Base-by-base conservation (phyloP, 169 alveolate genomes). In the Ichthyophthirius multifiliis region DNA sequence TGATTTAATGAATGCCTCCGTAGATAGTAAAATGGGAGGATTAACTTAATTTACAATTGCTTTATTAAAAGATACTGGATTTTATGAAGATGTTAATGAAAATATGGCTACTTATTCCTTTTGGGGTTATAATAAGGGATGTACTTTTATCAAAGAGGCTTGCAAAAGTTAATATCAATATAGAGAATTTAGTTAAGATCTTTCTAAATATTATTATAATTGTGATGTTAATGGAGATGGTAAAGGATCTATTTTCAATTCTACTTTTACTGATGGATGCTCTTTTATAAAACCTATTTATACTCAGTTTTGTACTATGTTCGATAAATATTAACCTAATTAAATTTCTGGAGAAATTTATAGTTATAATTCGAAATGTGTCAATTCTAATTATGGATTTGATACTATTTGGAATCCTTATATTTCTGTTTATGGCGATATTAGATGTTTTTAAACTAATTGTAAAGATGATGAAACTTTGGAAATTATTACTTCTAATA, bases 1-100 rank as follows among this genome's bases (percentile, higher is more conserved):
- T 16, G 90, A 85, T 35, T 73, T 55, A 23, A 85, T 85, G 90
- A 76, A 62, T 32, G 44, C 87, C 18, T 27, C 31, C 6, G 62
- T 64, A 2, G 63, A 47, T 47, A 47, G 62, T 47, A 55, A 80
- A 35, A 65, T 67, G 27, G 4, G 6, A 2, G 45, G 32, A 27
- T 31, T 80, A 6, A 67, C 76, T 71, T 41, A 47, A 31, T 67
- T 80, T 16, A 80, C 86, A 20, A 30, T 71, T n/a, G 86, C 82
- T 10, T 46, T 46, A 2, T 65, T 80, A 20, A 75, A 78, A 31
- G 85, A 78, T 78, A 65, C 62, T 32, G 85, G 85, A 1, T 78
- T 31, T 30, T 78, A 65, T 48, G 31, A 20, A 34, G 23, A 20
- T 1, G 71, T 55, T 18, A 55, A 55, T 55, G 71, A 55, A 27